These are phyloP conservation scores for Schizochytrium sp. DNA, from an alignment of 108 stramenopile species.

Conservation along the genomic window DNA sequence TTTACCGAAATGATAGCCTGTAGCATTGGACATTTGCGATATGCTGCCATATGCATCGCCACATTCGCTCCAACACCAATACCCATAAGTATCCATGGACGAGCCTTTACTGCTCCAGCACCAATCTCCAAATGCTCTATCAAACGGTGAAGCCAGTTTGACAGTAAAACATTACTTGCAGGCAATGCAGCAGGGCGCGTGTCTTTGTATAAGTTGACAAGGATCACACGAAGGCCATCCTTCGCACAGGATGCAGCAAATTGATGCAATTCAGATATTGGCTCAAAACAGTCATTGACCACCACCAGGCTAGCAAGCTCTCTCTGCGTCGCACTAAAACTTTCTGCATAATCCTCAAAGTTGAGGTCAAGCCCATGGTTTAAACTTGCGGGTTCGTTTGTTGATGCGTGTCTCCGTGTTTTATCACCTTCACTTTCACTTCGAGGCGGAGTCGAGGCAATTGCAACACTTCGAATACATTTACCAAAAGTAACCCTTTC, in stretches of 20 bases:
- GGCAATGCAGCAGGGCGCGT: background rate
- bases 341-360: constrained; percentile 18
- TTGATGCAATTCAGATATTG: background rate
- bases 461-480: background rate
- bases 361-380: constrained; percentile 2
- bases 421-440: no score
- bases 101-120: background rate
- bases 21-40: background rate
- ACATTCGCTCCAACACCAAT: constrained; percentile 50
- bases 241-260: background rate
- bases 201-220: background rate
- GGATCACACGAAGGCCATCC: background rate
- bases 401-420: no score
- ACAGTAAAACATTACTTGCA: constrained; percentile 8
- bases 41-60: constrained; percentile 52
- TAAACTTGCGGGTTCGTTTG: background rate
- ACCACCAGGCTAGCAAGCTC: background rate
- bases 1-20: constrained; percentile 5
- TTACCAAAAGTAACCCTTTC: constrained; percentile 12
- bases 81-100: constrained; percentile 9
- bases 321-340: background rate
- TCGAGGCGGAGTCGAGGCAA: no score
- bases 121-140: background rate
- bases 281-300: constrained; percentile 8
- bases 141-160: constrained; percentile 21